Evolutionary conservation across 257 asterid genomes (phyloP), one percentile per base, ranked within the genome.

Genomic region (Fraxinus quadrangulata): DNA sequence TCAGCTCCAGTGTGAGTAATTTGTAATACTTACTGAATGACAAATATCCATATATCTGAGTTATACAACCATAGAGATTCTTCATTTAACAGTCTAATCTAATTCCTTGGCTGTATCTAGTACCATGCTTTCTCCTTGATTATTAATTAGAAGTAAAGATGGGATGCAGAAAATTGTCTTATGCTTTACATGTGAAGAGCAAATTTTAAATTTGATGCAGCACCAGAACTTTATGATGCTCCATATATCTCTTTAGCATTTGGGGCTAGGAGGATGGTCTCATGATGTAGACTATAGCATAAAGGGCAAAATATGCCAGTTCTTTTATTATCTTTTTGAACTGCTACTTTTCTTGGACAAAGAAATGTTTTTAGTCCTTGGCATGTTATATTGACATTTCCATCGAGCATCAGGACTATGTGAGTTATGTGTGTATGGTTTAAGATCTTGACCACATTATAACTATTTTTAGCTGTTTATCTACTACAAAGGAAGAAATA

Each of bases 1-100:
- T 96, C 80, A 96, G 99, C 90, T 93, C 99, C 70, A 96, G 99
- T 79, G 99, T 96, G 84, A 93, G 99, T 92, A 71, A 75, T 73
- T 67, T 79, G 78, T 79, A 16, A 28, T 81, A 9, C 80, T 28
- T 72, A 8, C 71, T 33, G 72, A 61, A 59, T 81, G 74, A 14
- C 73, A 2, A 73, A 16, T 42, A 42, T 72, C 70, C 74, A 45
- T 47, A 51, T 51, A 54, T 68, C 67, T 75, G 70, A 70, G 73
- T 72, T 69, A 56, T 37, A 37, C 65, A 34, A 24, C 30, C 37
- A 54, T 30, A 17, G 70, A 66, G 74, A 71, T 40, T 71, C 71
- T 56, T 69, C 37, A 23, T 81, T 69, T 51, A 69, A 67, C 66
- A 28, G 78, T 4, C 70, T 56, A 68, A 42, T 28, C 80, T 63